These are phyloP conservation scores for Penicillium egyptiacum DNA, from an alignment of 495 filamentous ascomycete species.

Conservation along the genomic window DNA sequence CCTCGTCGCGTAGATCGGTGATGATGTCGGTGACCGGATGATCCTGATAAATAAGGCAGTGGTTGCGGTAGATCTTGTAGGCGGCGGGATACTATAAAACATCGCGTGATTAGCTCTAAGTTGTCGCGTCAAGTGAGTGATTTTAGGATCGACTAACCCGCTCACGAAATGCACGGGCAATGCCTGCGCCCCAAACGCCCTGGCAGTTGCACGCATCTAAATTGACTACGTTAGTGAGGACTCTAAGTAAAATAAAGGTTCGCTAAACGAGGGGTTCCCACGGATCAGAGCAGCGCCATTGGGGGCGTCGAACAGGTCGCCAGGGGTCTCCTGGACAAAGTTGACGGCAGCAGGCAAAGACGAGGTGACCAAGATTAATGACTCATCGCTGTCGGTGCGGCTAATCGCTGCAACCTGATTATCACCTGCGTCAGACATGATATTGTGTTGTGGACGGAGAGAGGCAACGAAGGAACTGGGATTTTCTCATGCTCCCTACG, in stretches of 20 bases:
- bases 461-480: neutral
- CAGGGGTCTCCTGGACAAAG: constrained; percentile 31
- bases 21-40: constrained; percentile 12
- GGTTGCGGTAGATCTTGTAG: constrained; percentile 32
- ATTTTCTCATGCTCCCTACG: neutral
- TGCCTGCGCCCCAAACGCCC: constrained; percentile 46
- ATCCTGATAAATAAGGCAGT: constrained; percentile 28
- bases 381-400: neutral
- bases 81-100: constrained; percentile 43
- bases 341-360: neutral
- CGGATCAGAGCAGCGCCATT: constrained; percentile 46
- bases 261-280: constrained; percentile 20
- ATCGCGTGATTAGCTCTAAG: constrained; percentile 1
- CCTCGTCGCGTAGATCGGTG: constrained; percentile 2
- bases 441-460: neutral
- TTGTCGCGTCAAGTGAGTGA: neutral
- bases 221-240: constrained; percentile 1
- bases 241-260: neutral
- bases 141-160: constrained; percentile 24
- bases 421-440: neutral
- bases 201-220: constrained; percentile 50
- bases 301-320: constrained; percentile 48
- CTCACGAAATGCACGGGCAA: constrained; percentile 37
- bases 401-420: neutral
- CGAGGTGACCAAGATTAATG: neutral